Conservation (phyloP, 2,329 filamentous ascomycete genomes). For the Colletotrichum filicis region DNA sequence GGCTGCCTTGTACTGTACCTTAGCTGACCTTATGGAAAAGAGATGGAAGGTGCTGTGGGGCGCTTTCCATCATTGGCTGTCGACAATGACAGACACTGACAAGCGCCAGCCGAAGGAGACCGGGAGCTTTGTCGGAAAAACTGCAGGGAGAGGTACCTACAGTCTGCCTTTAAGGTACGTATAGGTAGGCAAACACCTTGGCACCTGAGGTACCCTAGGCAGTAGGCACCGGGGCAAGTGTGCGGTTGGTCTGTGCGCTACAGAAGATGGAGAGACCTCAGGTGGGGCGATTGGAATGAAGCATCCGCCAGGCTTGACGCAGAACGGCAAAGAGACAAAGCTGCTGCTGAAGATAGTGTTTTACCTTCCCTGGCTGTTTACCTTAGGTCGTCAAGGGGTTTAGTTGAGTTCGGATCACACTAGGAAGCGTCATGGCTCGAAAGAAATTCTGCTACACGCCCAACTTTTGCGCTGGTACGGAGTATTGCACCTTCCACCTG, state of each 20-base stretch:
- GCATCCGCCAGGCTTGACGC: neutral
- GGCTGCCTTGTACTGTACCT: conserved; percentile 19
- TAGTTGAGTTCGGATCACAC: neutral
- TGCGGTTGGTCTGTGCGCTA: neutral
- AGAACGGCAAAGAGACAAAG: neutral
- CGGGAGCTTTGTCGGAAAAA: conserved; percentile 27
- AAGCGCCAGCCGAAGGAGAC: neutral
- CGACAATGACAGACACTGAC: neutral
- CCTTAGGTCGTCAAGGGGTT: neutral
- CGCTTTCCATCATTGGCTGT: conserved; percentile 22
- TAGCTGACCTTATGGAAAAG: conserved; percentile 18
- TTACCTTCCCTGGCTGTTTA: neutral
- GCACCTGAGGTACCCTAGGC: too few species aligned
- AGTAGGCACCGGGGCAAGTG: too few species aligned
- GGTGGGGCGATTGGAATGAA: neutral
- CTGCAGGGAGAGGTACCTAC: neutral
- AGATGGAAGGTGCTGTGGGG: conserved; percentile 30
- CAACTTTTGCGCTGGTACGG: neutral
- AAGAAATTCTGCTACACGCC: neutral
- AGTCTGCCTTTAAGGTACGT: too few species aligned
- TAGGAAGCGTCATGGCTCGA: neutral
- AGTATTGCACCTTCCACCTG: too few species aligned
- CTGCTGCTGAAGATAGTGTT: neutral
- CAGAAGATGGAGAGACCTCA: neutral
- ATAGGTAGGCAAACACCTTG: too few species aligned